Percentiles rank a stretch among this genome's conserved stretches.
Conservation (phyloP, 179 eudicot species). For the Silene vulgaris region DNA sequence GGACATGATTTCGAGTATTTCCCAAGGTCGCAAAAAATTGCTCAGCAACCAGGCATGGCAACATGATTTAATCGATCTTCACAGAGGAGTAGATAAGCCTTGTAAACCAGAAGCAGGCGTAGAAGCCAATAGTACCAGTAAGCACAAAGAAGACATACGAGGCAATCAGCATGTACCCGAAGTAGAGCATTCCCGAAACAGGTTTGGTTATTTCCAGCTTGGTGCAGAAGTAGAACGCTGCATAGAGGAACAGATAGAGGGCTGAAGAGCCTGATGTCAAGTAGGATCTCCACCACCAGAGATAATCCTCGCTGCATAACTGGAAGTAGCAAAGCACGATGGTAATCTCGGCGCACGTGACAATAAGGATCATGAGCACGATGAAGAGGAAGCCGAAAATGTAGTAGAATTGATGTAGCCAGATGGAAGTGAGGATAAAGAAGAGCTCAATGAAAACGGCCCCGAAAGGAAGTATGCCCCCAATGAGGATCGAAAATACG, state of each 20-base stretch:
- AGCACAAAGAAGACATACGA: constrained; percentile 49
- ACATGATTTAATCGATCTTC: constrained; percentile 38
- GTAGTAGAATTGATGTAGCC: constrained; percentile 54
- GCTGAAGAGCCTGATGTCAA: constrained; percentile 53
- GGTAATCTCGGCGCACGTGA: constrained; percentile 53
- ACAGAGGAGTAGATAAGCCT: constrained; percentile 54
- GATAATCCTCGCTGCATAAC: constrained; percentile 49
- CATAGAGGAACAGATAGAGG: constrained; percentile 47
- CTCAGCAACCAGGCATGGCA: constrained; percentile 11
- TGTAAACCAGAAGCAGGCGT: constrained; percentile 47
- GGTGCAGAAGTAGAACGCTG: constrained; percentile 52
- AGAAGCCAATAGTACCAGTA: constrained; percentile 49
- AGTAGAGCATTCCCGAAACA: constrained; percentile 47
- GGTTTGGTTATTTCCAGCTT: constrained; percentile 51
- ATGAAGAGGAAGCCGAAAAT: constrained; percentile 52
- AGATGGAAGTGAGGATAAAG: constrained; percentile 47
- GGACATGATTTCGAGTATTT: constrained; percentile 10
- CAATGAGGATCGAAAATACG: constrained; percentile 36
- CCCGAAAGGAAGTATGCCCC: constrained; percentile 35
- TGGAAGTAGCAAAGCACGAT: constrained; percentile 52
- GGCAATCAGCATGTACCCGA: constrained; percentile 50
- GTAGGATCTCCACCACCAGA: constrained; percentile 59
- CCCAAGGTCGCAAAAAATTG: constrained; percentile 13
- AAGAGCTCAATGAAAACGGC: constrained; percentile 32
- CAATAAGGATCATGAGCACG: constrained; percentile 40